Conservation (phyloP, 495 filamentous ascomycete genomes). For the Chaetomium cochliodes region DNA sequence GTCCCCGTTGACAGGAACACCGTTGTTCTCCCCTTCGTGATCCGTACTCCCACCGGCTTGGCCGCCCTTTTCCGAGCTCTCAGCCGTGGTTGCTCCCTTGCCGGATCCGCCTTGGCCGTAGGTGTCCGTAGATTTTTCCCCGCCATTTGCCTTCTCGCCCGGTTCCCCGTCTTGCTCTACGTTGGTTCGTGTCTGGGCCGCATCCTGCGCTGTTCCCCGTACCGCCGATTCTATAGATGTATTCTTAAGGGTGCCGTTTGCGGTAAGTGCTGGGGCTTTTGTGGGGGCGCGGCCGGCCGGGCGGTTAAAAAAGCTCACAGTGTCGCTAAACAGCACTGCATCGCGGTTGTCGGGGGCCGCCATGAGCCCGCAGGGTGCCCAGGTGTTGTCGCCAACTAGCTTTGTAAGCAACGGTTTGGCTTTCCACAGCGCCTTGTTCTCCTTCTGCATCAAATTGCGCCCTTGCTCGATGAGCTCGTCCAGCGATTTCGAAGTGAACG, state of each 20-base stretch:
- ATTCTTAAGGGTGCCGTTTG: slow-evolving; percentile 2
- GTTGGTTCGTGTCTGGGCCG: too few species aligned
- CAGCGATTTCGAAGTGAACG: slow-evolving; percentile 80
- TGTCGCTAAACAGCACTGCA: slow-evolving; percentile 44
- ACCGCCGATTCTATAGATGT: background rate
- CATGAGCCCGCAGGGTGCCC: slow-evolving; percentile 69
- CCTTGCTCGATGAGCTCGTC: slow-evolving; percentile 70
- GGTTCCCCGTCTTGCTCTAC: slow-evolving; percentile 21
- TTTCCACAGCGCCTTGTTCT: slow-evolving; percentile 70
- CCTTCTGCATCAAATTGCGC: slow-evolving; percentile 69
- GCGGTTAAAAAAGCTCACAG: slow-evolving; percentile 32
- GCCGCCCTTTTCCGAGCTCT: slow-evolving; percentile 1
- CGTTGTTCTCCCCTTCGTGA: background rate
- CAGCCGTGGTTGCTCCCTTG: background rate
- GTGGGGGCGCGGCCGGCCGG: slow-evolving; percentile 14
- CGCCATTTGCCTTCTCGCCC: slow-evolving; percentile 20
- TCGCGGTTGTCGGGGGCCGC: slow-evolving; percentile 55
- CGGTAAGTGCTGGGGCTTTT: background rate
- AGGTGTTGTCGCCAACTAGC: slow-evolving; percentile 75
- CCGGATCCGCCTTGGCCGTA: slow-evolving; percentile 15
- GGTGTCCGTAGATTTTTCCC: slow-evolving; percentile 14
- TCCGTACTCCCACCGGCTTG: slow-evolving; percentile 21
- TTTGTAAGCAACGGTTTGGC: slow-evolving; percentile 74
- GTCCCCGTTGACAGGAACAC: background rate
- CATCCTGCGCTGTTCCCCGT: background rate